A percentile compares a stretch with the other conserved stretches of the same genome.
Evolutionary conservation across 2,329 filamentous ascomycete species (phyloP).

Genomic region (Fusarium ramigenum): DNA sequence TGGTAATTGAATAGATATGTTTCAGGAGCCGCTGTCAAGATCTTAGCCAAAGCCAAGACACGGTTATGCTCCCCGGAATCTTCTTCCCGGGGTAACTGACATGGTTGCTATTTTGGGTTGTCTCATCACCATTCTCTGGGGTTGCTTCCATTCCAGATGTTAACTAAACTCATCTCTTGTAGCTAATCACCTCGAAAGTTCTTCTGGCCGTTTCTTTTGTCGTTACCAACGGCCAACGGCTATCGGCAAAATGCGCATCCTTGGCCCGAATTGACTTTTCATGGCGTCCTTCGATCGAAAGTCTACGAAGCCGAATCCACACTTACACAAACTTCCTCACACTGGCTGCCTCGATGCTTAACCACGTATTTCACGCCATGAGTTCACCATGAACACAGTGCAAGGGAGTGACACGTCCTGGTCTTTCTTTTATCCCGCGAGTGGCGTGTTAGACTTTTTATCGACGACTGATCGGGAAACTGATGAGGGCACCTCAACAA

Average conservation of each 20-base stretch:
- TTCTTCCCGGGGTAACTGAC: constrained; percentile 7
- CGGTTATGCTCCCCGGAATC: not conserved
- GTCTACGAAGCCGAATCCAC: not conserved
- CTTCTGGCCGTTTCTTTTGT: not conserved
- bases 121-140: not conserved
- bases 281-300: constrained; percentile 11
- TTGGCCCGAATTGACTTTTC: constrained; percentile 26
- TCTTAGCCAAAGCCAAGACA: constrained; percentile 12
- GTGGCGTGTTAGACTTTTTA: constrained; percentile 27
- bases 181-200: not conserved
- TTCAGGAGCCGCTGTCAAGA: not conserved
- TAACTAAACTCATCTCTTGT: not conserved
- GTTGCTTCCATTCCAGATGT: constrained; percentile 1
- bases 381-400: not conserved
- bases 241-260: constrained; percentile 7
- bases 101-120: constrained; percentile 31
- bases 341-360: constrained; percentile 14
- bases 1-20: not conserved
- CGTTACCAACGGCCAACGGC: constrained; percentile 8
- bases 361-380: not conserved
- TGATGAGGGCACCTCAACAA: not conserved
- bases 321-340: constrained; percentile 1
- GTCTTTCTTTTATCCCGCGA: not conserved
- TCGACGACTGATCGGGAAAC: constrained; percentile 1
- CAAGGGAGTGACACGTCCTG: not conserved